Evolutionary conservation across 495 filamentous ascomycete species (phyloP).

Genomic region (Neurospora africana): DNA sequence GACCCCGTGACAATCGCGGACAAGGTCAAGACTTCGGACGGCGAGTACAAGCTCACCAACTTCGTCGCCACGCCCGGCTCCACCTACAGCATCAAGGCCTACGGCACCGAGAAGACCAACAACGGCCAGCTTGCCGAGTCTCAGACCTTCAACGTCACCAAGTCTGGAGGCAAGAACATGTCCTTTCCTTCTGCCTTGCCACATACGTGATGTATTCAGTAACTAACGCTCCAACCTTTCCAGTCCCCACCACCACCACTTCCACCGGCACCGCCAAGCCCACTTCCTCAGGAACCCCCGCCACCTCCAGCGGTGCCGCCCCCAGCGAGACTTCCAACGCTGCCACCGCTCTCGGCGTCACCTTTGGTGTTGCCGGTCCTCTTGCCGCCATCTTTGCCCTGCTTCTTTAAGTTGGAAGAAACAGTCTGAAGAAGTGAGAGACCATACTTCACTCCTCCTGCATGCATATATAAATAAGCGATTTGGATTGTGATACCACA

Average conservation of each 20-base stretch:
- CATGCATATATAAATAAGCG: background rate
- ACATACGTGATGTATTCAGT: background rate
- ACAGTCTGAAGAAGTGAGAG: background rate
- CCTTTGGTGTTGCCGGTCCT: conserved; percentile 11
- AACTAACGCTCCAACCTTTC: background rate
- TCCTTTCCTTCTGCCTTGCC: background rate
- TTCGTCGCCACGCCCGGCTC: conserved; percentile 7
- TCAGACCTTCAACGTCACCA: conserved; percentile 13
- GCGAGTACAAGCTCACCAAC: conserved; percentile 11
- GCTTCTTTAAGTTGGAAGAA: conserved; percentile 1
- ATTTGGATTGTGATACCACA: background rate
- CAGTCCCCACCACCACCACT: conserved; percentile 7
- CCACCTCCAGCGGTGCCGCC: background rate
- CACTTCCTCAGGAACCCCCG: background rate
- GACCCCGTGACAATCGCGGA: conserved; percentile 1
- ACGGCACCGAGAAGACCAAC: conserved; percentile 2
- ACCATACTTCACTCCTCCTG: background rate
- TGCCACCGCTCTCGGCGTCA: conserved; percentile 4
- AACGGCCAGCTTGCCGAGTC: conserved; percentile 12
- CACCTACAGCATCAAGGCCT: conserved; percentile 16
- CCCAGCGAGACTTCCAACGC: background rate
- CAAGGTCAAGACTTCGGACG: conserved; percentile 7
- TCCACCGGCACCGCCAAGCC: background rate
- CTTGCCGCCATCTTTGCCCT: conserved; percentile 9
- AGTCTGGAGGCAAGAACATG: conserved; percentile 10